Evolutionary conservation across 2,329 filamentous ascomycete species (phyloP), one percentile per base, ranked within the genome.

Genomic region (Claviceps paspali): DNA sequence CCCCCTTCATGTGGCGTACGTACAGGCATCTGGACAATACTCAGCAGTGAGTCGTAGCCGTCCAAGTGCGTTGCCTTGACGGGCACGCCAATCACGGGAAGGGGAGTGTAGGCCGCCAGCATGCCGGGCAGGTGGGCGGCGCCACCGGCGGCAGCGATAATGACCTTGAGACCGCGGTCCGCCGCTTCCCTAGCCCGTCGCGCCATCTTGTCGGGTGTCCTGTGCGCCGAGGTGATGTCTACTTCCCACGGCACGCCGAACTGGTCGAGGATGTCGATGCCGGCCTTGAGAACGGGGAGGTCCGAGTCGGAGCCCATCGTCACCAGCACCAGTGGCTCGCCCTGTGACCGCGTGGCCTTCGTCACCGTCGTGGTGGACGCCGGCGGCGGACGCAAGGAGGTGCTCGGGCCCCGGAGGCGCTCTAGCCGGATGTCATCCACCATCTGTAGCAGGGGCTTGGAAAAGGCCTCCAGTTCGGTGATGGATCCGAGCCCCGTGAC

Each of bases 261-360:
- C n/a, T 72, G 65, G 38, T 70, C 63, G 3, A 87, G 67, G 24
- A 84, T 67, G 40, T 80, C 68, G 15, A 85, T 62, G 1, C 72
- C 80, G 0, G 71, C 70, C 42, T 67, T 68, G 28, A 87, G 70
- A 12, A 82, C 72, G 2, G 69, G 70, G 18, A 86, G 68, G 51
- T 87, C 82, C 8, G 78, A 83, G 60, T 85, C 79, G 1, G 82
- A 88, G 27, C 83, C 84, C 82, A 88, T 88, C 21, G 83, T 85
- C 3, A 91, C 73, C 10, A 81, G 73, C 2, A 91, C 78, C 1
- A 83, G 56, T 0, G 79, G 77, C 32, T 50, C 48, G 27, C 53
- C 49, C 28, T 31, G 27, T 5, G 35, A 21, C 10, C 21, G 28
- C 7, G 24, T 36, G 5, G 10, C 5, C 29, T 32, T 32, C 7